These are phyloP conservation scores for Endoconidiophora laricicola DNA, from an alignment of 2,329 filamentous ascomycete species.

Conservation along the genomic window DNA sequence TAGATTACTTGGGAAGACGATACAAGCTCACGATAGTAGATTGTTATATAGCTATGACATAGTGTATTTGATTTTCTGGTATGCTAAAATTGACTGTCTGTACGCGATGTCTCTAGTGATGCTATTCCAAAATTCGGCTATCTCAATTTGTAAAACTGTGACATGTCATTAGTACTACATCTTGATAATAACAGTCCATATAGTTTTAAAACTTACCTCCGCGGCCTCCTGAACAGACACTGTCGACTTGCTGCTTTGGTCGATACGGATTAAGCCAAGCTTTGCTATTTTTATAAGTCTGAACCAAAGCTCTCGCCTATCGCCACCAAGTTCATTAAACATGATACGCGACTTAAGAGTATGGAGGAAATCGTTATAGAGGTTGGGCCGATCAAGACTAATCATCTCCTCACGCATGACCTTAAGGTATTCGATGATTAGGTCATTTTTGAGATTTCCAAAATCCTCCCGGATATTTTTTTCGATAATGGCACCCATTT, in stretches of 20 bases:
- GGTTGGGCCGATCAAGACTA: constrained; percentile 53
- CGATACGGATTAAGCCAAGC: constrained; percentile 56
- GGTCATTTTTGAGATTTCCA: constrained; percentile 57
- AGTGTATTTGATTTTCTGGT: no score
- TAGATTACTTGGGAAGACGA: no score
- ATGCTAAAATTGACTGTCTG: no score
- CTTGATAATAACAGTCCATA: background rate
- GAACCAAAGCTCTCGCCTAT: constrained; percentile 72
- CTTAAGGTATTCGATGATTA: constrained; percentile 57
- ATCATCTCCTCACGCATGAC: constrained; percentile 65
- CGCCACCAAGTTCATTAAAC: constrained; percentile 53
- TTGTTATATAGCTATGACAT: no score
- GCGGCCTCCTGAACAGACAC: constrained; percentile 57
- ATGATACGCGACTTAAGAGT: constrained; percentile 58
- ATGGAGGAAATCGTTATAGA: constrained; percentile 61
- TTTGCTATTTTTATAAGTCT: constrained; percentile 42
- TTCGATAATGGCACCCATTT: constrained; percentile 58
- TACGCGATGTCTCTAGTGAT: no score
- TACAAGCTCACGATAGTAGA: no score
- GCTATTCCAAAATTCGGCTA: constrained; percentile 18
- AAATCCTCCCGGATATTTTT: constrained; percentile 54
- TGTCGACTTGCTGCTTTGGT: constrained; percentile 43
- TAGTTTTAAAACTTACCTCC: constrained; percentile 27
- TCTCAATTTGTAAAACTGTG: constrained; percentile 16
- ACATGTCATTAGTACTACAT: background rate